Conservation (phyloP, 148 eudicot species). For the Camellia sinensis region DNA sequence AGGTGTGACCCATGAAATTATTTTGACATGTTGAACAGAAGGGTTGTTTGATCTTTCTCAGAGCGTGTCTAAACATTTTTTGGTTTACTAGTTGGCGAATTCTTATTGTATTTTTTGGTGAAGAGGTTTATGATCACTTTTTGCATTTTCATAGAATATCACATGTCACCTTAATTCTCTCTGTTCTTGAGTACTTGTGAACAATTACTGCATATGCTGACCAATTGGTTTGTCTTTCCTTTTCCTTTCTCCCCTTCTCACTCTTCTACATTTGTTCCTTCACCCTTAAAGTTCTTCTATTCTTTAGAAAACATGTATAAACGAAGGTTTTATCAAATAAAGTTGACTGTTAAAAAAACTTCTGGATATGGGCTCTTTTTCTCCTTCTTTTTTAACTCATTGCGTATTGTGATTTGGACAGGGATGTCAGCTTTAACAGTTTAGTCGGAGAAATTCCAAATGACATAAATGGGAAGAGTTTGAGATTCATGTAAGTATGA, state of each 20-base stretch:
- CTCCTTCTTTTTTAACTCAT: not conserved
- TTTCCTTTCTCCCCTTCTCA: slow-evolving; percentile 6
- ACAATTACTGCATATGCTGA: not conserved
- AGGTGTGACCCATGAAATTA: too few species aligned
- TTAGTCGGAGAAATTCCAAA: slow-evolving; percentile 54
- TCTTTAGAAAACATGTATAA: not conserved
- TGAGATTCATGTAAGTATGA: slow-evolving; percentile 59
- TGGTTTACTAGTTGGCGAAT: too few species aligned
- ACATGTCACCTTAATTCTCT: not conserved
- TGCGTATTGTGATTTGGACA: slow-evolving; percentile 23
- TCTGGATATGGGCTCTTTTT: not conserved
- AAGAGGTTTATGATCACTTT: not conserved
- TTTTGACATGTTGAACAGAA: too few species aligned
- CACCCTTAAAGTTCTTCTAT: not conserved
- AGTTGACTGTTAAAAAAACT: not conserved
- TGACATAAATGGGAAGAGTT: slow-evolving; percentile 32
- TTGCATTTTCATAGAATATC: not conserved
- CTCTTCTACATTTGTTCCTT: not conserved
- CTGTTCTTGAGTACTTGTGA: not conserved
- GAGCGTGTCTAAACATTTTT: too few species aligned
- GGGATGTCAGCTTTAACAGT: slow-evolving; percentile 72
- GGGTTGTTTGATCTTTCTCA: too few species aligned
- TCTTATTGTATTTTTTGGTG: not conserved
- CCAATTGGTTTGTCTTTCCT: not conserved
- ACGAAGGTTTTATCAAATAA: not conserved